Evolutionary conservation across 768 basidiomycete species (phyloP).

Genomic region (Lactarius akahatsu): DNA sequence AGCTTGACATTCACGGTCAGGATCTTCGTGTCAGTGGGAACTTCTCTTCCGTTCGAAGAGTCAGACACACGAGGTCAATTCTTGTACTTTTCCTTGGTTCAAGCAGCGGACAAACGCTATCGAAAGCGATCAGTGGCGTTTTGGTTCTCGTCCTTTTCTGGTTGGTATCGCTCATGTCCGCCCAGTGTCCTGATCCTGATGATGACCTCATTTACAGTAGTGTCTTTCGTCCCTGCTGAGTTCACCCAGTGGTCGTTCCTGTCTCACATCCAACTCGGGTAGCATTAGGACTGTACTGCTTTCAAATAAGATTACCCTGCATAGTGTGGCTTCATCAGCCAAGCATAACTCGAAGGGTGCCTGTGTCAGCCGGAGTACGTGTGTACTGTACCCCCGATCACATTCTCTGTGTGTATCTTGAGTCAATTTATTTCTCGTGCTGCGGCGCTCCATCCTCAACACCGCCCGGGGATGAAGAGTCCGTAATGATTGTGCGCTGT

Average conservation of each 20-base stretch:
- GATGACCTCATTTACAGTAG: slow-evolving; percentile 5
- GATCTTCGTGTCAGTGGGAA: not conserved
- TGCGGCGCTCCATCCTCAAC: not conserved
- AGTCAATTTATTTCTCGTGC: not conserved
- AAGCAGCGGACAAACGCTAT: not conserved
- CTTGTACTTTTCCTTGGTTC: no score
- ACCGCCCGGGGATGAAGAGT: not conserved
- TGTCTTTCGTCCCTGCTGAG: not conserved
- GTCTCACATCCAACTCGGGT: slow-evolving; percentile 12
- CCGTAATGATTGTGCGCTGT: not conserved
- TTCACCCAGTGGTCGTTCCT: not conserved
- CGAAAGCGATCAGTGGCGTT: slow-evolving; percentile 19
- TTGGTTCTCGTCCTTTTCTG: not conserved
- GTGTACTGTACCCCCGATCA: not conserved
- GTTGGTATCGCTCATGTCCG: slow-evolving; percentile 8
- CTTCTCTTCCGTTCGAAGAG: not conserved
- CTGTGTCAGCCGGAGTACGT: not conserved
- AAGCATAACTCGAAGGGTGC: not conserved
- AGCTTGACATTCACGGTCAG: not conserved
- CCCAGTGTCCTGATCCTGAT: not conserved
- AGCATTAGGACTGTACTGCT: slow-evolving; percentile 6
- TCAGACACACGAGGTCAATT: not conserved
- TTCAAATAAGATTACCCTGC: slow-evolving; percentile 4
- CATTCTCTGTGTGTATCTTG: not conserved
- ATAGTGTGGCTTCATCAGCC: not conserved